Base-by-base conservation (phyloP, 495 filamentous ascomycete genomes). In the Podospora fimiseda region DNA sequence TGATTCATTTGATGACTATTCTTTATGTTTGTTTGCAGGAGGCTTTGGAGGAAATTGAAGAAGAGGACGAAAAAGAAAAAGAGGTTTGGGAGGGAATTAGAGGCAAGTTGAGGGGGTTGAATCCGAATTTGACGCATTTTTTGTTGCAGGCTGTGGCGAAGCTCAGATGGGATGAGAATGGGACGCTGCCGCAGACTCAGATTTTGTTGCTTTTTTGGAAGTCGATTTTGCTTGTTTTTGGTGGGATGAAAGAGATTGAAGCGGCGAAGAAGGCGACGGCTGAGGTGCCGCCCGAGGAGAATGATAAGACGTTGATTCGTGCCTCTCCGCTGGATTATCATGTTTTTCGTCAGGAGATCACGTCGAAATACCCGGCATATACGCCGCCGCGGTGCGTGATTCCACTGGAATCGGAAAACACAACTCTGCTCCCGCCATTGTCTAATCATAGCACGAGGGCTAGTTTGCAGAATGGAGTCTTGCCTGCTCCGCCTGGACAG, bases 311-410 rank as follows among this genome's bases (percentile, higher is more conserved):
- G 67, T 69, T 89, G 36, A 89, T 98, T 51, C 94, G 85, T 1
- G 90, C 93, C 4, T 95, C 91, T 9, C 93, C 94, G 11, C 75
- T 98, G 9, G 94, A 98, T 61, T 98, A 98, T 62, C 92, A 97
- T 63, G 76, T 89, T 11, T 98, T 98, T 63, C 84, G 94, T 21
- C 92, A 97, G 66, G 93, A 98, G 67, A 90, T 98, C 57, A 95
- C 84, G n/a, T 97, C 93, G 0, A 98, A 98, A 72, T 98, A 98
- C 62, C 93, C 93, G 4, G 87, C 94, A 3, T 98, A 97, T 67
- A 84, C 90, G 54, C 92, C 93, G 3, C 94, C 93, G 19, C 84
- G 81, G 21, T 83, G 88, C 1, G 68, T 87, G 11, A 82, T 98
- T 52, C 89, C 92, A 1, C 75, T 98, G 1, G 90, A 97, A 60